Percentiles rank a stretch among this genome's conserved stretches.
Evolutionary conservation across 75 land plant genomes (phyloP).

Genomic region (Pinus taeda): DNA sequence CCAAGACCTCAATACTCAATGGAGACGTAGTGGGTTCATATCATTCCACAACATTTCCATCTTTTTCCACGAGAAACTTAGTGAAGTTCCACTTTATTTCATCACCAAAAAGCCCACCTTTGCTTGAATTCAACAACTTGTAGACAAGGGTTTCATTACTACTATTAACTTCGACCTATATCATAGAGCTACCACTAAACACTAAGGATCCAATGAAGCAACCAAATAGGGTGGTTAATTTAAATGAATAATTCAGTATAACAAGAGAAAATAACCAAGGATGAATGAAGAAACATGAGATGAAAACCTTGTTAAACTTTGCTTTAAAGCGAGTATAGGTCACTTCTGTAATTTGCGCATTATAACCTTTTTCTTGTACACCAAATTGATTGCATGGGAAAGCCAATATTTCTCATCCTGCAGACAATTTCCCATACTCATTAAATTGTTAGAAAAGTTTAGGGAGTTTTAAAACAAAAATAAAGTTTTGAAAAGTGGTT

Average conservation of each 20-base stretch:
- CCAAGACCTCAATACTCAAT: slow-evolving; percentile 61
- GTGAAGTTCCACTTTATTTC: slow-evolving; percentile 89
- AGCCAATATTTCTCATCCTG: slow-evolving; percentile 75
- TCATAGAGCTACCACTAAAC: neutral
- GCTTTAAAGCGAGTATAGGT: slow-evolving; percentile 66
- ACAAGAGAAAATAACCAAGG: neutral
- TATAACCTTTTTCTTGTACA: slow-evolving; percentile 72
- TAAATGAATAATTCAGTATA: neutral
- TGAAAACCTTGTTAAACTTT: slow-evolving; percentile 64
- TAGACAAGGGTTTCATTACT: slow-evolving; percentile 49
- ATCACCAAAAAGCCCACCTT: slow-evolving; percentile 64
- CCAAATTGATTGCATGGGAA: slow-evolving; percentile 86
- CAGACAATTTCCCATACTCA: neutral
- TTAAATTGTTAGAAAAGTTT: neutral
- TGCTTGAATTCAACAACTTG: slow-evolving; percentile 51
- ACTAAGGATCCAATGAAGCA: neutral
- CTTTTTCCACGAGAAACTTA: slow-evolving; percentile 71
- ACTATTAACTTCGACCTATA: slow-evolving; percentile 67
- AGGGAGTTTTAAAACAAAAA: neutral
- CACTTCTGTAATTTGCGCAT: slow-evolving; percentile 51
- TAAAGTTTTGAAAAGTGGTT: neutral
- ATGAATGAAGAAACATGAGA: neutral
- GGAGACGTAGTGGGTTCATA: slow-evolving; percentile 75
- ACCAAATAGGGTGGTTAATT: neutral
- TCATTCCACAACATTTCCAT: slow-evolving; percentile 72